These are phyloP conservation scores for Corymbia citriodora DNA, from an alignment of 441 rosid species.

Conservation along the genomic window DNA sequence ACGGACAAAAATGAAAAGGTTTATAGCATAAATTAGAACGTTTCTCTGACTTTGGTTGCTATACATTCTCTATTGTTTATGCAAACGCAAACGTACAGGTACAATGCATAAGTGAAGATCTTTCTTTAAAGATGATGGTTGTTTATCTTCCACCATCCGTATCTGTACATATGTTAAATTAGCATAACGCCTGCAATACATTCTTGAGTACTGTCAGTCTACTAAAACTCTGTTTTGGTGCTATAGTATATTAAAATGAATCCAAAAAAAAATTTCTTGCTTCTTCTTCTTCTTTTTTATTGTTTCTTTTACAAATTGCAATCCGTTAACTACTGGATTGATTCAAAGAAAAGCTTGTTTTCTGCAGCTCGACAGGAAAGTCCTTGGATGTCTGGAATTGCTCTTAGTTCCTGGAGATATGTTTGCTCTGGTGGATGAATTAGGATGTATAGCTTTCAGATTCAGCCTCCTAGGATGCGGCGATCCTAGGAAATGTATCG, in stretches of 20 bases:
- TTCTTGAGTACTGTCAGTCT: not conserved
- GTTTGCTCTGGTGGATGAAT: not conserved
- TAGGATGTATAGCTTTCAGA: not conserved
- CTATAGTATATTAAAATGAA: not conserved
- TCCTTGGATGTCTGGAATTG: not conserved
- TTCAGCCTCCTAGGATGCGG: not conserved
- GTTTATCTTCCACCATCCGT: not conserved
- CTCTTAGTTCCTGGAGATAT: accelerated
- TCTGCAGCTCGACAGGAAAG: not conserved
- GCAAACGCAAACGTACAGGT: not conserved
- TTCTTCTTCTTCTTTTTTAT: not conserved
- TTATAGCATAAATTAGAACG: too few relatives aligned
- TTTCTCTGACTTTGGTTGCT: not conserved
- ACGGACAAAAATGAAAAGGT: not conserved
- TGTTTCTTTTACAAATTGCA: not conserved
- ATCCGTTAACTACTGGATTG: not conserved
- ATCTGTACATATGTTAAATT: too few relatives aligned
- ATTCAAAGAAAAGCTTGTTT: not conserved
- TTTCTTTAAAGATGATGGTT: not conserved
- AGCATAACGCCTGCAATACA: not conserved
- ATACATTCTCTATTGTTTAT: not conserved
- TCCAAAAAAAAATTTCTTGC: not conserved
- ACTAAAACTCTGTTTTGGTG: not conserved
- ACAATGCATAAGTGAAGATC: not conserved
- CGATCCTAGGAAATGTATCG: not conserved